A percentile compares a stretch with the other conserved stretches of the same genome.
Evolutionary conservation across 345 rosid species (phyloP).

Genomic region (Raphanus raphanistrum): DNA sequence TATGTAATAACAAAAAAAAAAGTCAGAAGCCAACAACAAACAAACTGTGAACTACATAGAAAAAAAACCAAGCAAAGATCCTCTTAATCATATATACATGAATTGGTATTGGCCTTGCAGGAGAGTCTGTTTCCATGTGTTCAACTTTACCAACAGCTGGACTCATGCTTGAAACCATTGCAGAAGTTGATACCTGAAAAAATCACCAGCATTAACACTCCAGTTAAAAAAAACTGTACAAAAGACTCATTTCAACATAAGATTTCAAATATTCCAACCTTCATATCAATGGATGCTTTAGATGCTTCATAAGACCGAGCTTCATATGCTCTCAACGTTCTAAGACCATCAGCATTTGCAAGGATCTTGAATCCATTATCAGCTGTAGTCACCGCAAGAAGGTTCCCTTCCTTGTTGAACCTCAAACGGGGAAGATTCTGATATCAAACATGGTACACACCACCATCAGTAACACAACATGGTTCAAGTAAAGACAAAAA

Average conservation of each 20-base stretch:
- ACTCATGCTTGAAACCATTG: slow-evolving; percentile 42
- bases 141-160: slow-evolving; percentile 52
- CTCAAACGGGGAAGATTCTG: slow-evolving; percentile 45
- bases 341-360: slow-evolving; percentile 58
- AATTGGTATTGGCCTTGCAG: slow-evolving; percentile 44
- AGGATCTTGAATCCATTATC: slow-evolving; percentile 64
- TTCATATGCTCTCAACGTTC: slow-evolving; percentile 51
- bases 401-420: slow-evolving; percentile 73
- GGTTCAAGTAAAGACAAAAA: neutral
- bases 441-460: neutral
- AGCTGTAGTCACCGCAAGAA: slow-evolving; percentile 62
- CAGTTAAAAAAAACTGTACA: neutral
- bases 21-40: neutral
- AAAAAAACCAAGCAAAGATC: neutral
- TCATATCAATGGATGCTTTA: slow-evolving; percentile 41
- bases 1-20: neutral
- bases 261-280: neutral
- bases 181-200: slow-evolving; percentile 46
- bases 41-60: neutral
- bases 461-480: neutral
- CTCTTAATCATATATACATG: slow-evolving; percentile 27
- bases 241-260: neutral
- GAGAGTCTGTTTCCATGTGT: slow-evolving; percentile 48
- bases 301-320: slow-evolving; percentile 49
- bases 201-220: slow-evolving; percentile 2